Base-by-base conservation (phyloP, 2,329 filamentous ascomycete species). In the Venturia oleaginea region DNA sequence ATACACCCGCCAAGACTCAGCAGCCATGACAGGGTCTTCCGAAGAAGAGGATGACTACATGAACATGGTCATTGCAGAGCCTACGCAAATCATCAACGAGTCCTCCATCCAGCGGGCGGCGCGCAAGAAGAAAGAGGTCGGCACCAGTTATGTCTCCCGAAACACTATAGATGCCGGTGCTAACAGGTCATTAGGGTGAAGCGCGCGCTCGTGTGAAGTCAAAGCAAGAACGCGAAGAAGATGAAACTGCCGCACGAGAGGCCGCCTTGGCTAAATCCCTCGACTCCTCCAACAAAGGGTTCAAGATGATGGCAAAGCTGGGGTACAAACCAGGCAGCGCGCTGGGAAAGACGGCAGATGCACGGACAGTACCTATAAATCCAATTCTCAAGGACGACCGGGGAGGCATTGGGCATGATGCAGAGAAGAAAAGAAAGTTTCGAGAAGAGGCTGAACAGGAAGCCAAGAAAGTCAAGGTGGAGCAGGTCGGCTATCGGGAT, bases 231-330 rank as follows among this genome's bases (percentile, higher is more conserved):
- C 84, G 88, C 48, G 89, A 86, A n/a, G 86, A 85, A 61, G 86
- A 91, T 68, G 91, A 89, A 70, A 84, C 83, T 10, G 83, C 81
- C 51, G 85, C 85, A 19, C 87, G 91, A 62, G 90, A 97, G 73
- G 84, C 83, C 43, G 91, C 90, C 0, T 83, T 97, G 32, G 83
- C 86, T 4, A 89, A 88, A 5, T 80, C 94, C 60, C 79, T 96
- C 7, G 83, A 86, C 24, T 78, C 82, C 19, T 81, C 84, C 61
- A 95, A 87, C 78, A 97, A 97, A 73, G 94, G 93, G 1, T 85
- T 95, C 67, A 86, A 90, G 68, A 97, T 99, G 91, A 96, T 99
- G 92, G 88, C 91, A 27, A 93, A 91, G 76, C 90, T 99, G 82
- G 94, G 94, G 0, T 99, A 95, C 78, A 88, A 86, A 65, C 80